A percentile compares a stretch with the other conserved stretches of the same genome.
Conservation (phyloP, 116 monocot species). For the Iris pallida region DNA sequence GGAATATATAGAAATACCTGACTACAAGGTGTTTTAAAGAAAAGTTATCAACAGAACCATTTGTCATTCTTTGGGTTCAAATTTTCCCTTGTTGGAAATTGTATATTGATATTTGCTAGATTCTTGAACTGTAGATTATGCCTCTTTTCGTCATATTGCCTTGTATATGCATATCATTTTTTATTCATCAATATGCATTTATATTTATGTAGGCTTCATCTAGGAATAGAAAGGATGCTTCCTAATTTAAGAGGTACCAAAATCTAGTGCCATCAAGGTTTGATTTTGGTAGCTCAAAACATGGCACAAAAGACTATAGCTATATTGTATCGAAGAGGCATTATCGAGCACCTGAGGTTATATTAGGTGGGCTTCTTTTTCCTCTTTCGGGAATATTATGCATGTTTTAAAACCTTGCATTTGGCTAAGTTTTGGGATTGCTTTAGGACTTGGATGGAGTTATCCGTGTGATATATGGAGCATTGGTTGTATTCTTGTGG, state of each 20-base stretch:
- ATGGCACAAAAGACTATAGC: slow-evolving; percentile 45
- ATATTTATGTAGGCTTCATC: slow-evolving; percentile 18
- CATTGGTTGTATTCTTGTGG: slow-evolving; percentile 77
- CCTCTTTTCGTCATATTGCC: neutral
- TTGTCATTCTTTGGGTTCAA: neutral
- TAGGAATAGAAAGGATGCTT: slow-evolving; percentile 9
- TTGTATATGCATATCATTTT: neutral
- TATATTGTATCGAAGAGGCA: slow-evolving; percentile 86
- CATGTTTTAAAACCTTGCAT: neutral
- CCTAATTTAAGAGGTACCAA: slow-evolving; percentile 47
- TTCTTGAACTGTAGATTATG: neutral
- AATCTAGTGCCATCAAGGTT: slow-evolving; percentile 82
- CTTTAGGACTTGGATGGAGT: slow-evolving; percentile 77
- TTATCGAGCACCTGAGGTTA: slow-evolving; percentile 88
- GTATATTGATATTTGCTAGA: neutral
- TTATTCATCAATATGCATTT: neutral
- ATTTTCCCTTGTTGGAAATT: neutral
- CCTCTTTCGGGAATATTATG: neutral
- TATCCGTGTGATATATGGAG: slow-evolving; percentile 94
- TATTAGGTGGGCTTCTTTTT: slow-evolving; percentile 42
- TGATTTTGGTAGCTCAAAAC: slow-evolving; percentile 87
- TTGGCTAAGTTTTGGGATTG: slow-evolving; percentile 3
- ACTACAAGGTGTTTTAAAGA: slow-evolving; percentile 48
- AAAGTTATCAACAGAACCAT: neutral
- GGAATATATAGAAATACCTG: slow-evolving; percentile 70